Evolutionary conservation across 768 basidiomycete genomes (phyloP).

Genomic region (Tulasnella sp.): DNA sequence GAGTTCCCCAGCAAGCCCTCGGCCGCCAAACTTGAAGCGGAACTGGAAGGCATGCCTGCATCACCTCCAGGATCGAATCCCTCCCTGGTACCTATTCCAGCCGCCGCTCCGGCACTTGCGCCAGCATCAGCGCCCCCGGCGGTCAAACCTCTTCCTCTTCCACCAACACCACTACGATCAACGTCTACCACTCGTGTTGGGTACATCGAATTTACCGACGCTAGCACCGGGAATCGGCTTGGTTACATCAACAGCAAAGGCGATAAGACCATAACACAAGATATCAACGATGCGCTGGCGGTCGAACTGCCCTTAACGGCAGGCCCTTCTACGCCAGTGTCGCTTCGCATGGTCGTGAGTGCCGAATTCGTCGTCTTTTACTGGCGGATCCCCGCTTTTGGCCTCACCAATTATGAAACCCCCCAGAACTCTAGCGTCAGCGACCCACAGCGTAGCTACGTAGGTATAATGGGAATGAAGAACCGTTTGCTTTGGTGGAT

Average conservation of each 20-base stretch:
- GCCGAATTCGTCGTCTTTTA: background rate
- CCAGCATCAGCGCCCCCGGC: background rate
- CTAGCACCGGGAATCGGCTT: background rate
- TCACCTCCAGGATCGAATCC: background rate
- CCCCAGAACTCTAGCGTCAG: background rate
- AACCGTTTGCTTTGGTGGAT: background rate
- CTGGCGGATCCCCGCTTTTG: too few relatives aligned
- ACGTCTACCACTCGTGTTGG: background rate
- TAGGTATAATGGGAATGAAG: background rate
- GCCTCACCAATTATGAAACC: too few relatives aligned
- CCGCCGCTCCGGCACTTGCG: background rate
- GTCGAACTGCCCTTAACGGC: background rate
- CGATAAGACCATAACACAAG: background rate
- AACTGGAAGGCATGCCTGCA: background rate
- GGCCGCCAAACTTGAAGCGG: background rate
- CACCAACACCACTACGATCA: background rate
- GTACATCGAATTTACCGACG: background rate
- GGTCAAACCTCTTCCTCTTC: background rate
- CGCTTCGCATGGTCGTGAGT: background rate
- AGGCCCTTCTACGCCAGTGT: background rate
- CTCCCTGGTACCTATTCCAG: background rate
- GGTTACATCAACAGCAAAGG: background rate
- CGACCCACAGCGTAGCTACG: background rate
- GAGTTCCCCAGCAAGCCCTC: background rate
- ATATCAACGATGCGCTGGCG: background rate